These are phyloP conservation scores for Metschnikowia amazonensis DNA, from an alignment of 805 yeast species.

Conservation along the genomic window DNA sequence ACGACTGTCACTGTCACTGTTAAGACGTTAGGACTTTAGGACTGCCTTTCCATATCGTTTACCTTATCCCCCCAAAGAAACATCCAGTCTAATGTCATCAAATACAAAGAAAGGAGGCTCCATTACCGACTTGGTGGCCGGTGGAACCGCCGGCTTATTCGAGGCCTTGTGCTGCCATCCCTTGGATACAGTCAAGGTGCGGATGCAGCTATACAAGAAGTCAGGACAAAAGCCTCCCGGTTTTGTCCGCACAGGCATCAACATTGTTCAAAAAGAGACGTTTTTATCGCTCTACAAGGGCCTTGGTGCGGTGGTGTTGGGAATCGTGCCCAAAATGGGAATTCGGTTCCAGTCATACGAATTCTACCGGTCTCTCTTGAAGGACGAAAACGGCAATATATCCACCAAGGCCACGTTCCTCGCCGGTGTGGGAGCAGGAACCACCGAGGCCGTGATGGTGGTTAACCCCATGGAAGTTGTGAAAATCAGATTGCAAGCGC, in stretches of 20 bases:
- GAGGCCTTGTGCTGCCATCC: constrained; percentile 99
- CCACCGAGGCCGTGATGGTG: constrained; percentile 89
- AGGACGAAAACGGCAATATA: constrained; percentile 60
- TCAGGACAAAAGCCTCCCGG: constrained; percentile 80
- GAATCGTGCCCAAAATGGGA: constrained; percentile 98
- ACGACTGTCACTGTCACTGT: too few species aligned
- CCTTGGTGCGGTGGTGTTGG: constrained; percentile 93
- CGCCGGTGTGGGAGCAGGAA: constrained; percentile 97
- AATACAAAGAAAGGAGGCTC: constrained; percentile 34
- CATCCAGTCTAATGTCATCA: constrained; percentile 17
- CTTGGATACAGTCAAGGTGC: constrained; percentile 93
- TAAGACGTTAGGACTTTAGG: too few species aligned
- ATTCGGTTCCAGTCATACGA: constrained; percentile 94
- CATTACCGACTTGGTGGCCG: constrained; percentile 74
- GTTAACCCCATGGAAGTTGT: constrained; percentile 98
- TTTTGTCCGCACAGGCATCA: constrained; percentile 73
- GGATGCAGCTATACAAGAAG: constrained; percentile 88
- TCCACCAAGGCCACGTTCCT: constrained; percentile 73
- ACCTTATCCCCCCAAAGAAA: too few species aligned
- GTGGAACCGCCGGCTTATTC: constrained; percentile 95
- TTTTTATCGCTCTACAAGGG: constrained; percentile 89
- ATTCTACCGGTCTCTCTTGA: constrained; percentile 69
- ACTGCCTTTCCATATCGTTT: too few species aligned
- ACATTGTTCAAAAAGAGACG: constrained; percentile 76
- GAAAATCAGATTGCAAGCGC: constrained; percentile 94